A percentile compares a stretch with the other conserved stretches of the same genome.
Evolutionary conservation across 768 basidiomycete genomes (phyloP).

Genomic region (Amylocystis lapponica): DNA sequence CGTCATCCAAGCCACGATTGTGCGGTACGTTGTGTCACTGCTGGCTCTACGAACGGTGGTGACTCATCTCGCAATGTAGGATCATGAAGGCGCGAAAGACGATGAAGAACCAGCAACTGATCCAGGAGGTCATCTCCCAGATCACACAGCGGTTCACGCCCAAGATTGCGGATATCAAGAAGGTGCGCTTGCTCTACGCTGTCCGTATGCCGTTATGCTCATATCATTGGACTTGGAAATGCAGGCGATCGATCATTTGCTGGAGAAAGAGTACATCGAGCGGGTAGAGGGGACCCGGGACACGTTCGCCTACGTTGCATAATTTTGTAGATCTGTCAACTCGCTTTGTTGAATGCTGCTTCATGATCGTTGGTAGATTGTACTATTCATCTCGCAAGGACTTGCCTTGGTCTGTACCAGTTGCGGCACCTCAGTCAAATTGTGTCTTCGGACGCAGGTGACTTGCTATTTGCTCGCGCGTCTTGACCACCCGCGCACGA

Average conservation of each 20-base stretch:
- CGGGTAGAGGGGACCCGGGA: slow-evolving; percentile 89
- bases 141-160: slow-evolving; percentile 86
- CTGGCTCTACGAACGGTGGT: not conserved
- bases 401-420: too few species aligned
- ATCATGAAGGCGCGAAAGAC: slow-evolving; percentile 96
- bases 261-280: slow-evolving; percentile 98
- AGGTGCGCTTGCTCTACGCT: slow-evolving; percentile 43
- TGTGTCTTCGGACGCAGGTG: too few species aligned
- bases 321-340: slow-evolving; percentile 15
- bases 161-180: slow-evolving; percentile 95
- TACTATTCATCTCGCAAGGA: too few species aligned
- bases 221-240: not conserved
- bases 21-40: slow-evolving; percentile 42
- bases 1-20: slow-evolving; percentile 91
- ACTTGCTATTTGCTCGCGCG: too few species aligned
- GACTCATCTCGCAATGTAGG: slow-evolving; percentile 30
- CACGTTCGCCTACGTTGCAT: slow-evolving; percentile 77
- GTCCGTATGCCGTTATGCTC: not conserved
- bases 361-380: not conserved
- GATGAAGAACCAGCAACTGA: slow-evolving; percentile 89
- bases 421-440: too few species aligned
- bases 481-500: too few species aligned
- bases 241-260: slow-evolving; percentile 85
- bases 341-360: slow-evolving; percentile 1
- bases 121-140: slow-evolving; percentile 87